These are phyloP conservation scores for Draba incana DNA, from an alignment of 345 rosid species.

Conservation along the genomic window DNA sequence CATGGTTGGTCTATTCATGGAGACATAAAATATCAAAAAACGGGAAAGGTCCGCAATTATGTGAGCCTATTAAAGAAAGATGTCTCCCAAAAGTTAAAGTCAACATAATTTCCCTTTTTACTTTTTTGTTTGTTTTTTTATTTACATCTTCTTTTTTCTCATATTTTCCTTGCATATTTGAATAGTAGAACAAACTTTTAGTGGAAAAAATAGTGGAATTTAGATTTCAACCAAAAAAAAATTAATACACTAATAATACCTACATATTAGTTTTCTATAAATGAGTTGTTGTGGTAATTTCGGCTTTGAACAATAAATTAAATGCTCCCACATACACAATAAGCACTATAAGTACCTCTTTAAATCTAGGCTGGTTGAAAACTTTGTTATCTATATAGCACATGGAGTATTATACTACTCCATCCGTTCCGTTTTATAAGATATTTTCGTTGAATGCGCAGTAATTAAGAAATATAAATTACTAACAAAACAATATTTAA, in stretches of 20 bases:
- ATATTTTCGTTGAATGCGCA: too few relatives aligned
- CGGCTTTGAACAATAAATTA: constrained; percentile 28
- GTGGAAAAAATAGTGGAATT: constrained; percentile 3
- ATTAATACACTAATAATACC: constrained; percentile 2
- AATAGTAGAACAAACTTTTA: background rate
- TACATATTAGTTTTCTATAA: background rate
- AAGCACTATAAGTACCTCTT: background rate
- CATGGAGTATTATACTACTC: too few relatives aligned
- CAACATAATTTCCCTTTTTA: constrained; percentile 22
- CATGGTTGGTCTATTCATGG: constrained; percentile 25
- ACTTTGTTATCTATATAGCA: too few relatives aligned
- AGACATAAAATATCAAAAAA: constrained; percentile 40
- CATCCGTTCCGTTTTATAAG: too few relatives aligned
- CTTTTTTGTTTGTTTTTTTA: constrained; percentile 7
- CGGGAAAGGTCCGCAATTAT: constrained; percentile 38
- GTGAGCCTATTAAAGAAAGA: constrained; percentile 33
- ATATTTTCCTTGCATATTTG: background rate
- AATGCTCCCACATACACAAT: constrained; percentile 19
- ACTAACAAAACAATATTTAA: too few relatives aligned
- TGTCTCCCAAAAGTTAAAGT: constrained; percentile 37
- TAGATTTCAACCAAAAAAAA: background rate
- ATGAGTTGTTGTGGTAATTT: constrained; percentile 11
- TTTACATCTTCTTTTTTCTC: background rate
- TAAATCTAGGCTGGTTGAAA: background rate
- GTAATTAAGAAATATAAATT: too few relatives aligned